Evolutionary conservation across 192 early-diverging fungal species (phyloP).

Genomic region (Phlyctochytrium planicorne): DNA sequence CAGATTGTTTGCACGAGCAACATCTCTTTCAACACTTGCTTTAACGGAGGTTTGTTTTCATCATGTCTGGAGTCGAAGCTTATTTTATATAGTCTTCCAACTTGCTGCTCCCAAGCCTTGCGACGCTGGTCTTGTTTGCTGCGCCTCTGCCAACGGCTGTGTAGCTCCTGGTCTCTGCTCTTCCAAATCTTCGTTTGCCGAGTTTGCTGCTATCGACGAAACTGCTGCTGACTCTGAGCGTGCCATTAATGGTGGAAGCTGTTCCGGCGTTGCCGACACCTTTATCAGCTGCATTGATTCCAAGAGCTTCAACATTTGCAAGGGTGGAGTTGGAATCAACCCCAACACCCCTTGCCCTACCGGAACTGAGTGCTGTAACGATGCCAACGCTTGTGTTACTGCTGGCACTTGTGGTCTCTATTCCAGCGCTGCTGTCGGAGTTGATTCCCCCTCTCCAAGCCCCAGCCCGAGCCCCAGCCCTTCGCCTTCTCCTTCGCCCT

Average conservation of each 20-base stretch:
- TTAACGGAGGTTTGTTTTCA: not conserved
- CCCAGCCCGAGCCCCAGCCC: not conserved
- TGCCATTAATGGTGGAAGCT: too few relatives aligned
- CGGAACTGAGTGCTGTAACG: not conserved
- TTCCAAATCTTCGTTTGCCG: too few relatives aligned
- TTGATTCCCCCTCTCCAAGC: not conserved
- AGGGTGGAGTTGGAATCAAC: not conserved
- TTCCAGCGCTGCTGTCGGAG: not conserved
- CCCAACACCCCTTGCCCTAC: not conserved
- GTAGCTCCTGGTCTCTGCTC: not conserved
- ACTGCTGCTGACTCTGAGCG: too few relatives aligned
- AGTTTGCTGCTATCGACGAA: not conserved
- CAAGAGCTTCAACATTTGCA: slow-evolving; percentile 5
- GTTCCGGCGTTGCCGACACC: slow-evolving; percentile 7
- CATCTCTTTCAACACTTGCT: not conserved
- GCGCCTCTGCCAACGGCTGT: not conserved
- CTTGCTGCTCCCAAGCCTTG: not conserved
- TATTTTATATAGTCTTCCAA: not conserved
- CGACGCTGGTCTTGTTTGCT: not conserved
- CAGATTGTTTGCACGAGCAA: not conserved
- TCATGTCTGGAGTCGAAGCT: not conserved
- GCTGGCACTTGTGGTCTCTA: not conserved
- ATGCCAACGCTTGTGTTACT: not conserved
- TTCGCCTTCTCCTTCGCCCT: not conserved
- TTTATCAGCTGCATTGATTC: slow-evolving; percentile 8